Evolutionary conservation across 2,329 filamentous ascomycete species (phyloP).

Genomic region (Onygenales sp.): DNA sequence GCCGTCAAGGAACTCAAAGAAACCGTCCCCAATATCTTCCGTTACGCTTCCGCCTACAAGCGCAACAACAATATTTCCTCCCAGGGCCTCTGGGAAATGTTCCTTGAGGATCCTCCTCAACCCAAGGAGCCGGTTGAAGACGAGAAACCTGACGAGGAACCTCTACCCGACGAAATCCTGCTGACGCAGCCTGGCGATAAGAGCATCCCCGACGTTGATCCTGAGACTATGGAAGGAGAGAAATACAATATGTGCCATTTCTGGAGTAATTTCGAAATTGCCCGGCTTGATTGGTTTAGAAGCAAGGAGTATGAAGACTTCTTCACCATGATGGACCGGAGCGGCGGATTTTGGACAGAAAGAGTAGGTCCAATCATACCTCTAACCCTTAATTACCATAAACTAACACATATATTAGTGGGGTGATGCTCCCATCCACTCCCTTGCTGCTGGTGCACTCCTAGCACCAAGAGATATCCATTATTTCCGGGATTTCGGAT

Average conservation of each 20-base stretch:
- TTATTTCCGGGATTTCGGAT: conserved; percentile 98
- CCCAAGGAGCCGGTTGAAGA: conserved; percentile 37
- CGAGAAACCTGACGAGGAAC: conserved; percentile 48
- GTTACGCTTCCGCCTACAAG: conserved; percentile 97
- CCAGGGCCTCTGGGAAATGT: conserved; percentile 98
- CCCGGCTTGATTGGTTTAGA: conserved; percentile 86
- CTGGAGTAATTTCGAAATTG: conserved; percentile 99
- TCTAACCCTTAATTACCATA: neutral
- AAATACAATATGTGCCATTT: conserved; percentile 99
- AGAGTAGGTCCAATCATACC: conserved; percentile 51
- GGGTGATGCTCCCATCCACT: conserved; percentile 98
- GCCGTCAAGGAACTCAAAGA: conserved; percentile 96
- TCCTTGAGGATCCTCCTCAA: conserved; percentile 61
- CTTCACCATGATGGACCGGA: conserved; percentile 97
- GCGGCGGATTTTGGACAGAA: conserved; percentile 99
- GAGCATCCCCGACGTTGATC: conserved; percentile 70
- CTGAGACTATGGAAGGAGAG: conserved; percentile 92
- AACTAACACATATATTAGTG: conserved; percentile 48
- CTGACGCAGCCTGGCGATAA: conserved; percentile 63
- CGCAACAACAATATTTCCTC: conserved; percentile 82
- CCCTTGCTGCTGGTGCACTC: conserved; percentile 83
- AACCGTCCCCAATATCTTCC: conserved; percentile 96
- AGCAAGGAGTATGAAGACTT: conserved; percentile 97
- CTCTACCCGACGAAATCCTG: conserved; percentile 72
- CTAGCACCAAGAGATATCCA: conserved; percentile 77